phyloP scores from a whole-genome alignment of 805 yeast genomes.

The Debaryomyces castellii region DNA sequence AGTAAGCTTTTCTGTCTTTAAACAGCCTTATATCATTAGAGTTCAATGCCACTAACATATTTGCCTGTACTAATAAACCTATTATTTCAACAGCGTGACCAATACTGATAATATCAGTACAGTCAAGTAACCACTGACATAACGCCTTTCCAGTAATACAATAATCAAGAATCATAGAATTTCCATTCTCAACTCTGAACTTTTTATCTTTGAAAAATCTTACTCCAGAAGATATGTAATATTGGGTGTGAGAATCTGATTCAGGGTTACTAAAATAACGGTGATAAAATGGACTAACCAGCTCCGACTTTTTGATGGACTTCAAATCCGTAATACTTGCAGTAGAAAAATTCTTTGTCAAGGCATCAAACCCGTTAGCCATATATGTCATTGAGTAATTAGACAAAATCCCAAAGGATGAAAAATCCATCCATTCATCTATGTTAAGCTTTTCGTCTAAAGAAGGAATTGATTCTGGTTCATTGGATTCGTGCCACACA shows the following conservation, averaged over 20 bases:
- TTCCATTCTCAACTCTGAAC: slow-evolving; percentile 22
- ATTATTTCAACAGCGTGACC: slow-evolving; percentile 57
- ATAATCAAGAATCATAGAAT: slow-evolving; percentile 29
- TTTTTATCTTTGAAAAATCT: slow-evolving; percentile 50
- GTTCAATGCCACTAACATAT: slow-evolving; percentile 47
- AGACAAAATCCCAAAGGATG: not conserved
- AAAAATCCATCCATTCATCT: slow-evolving; percentile 8
- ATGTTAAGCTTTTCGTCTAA: slow-evolving; percentile 27
- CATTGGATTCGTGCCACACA: slow-evolving; percentile 60
- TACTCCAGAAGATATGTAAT: slow-evolving; percentile 71
- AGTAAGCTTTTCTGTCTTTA: slow-evolving; percentile 38
- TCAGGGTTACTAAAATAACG: slow-evolving; percentile 85
- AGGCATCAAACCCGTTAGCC: not conserved
- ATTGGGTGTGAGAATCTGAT: slow-evolving; percentile 78
- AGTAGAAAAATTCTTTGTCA: not conserved
- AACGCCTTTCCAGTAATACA: slow-evolving; percentile 74
- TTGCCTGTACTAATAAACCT: slow-evolving; percentile 45
- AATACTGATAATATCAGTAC: slow-evolving; percentile 65
- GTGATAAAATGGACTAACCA: slow-evolving; percentile 66
- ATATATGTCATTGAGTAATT: not conserved
- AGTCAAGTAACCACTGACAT: slow-evolving; percentile 87
- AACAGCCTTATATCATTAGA: slow-evolving; percentile 12
- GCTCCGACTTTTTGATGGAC: not conserved
- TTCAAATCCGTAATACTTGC: not conserved
- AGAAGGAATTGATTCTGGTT: slow-evolving; percentile 48